Evolutionary conservation across 164 flowering plant species (phyloP), one percentile per base, ranked within the genome.

Genomic region (Umbellularia californica): DNA sequence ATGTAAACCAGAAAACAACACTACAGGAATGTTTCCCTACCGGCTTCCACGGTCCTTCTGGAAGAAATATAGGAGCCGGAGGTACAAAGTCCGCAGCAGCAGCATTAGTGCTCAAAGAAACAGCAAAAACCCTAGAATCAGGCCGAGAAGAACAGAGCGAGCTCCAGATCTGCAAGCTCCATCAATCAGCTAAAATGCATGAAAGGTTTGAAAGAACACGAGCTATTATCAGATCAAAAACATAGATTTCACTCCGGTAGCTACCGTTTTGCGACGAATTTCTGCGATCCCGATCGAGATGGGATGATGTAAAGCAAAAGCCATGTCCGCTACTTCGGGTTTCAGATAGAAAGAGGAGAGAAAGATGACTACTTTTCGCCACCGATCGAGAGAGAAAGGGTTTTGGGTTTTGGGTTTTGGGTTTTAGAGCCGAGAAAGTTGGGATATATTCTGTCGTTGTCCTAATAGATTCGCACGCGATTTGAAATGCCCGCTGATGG

Each of bases 1-100:
- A 55, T 41, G 20, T 3, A 17, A 55, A 55, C 11, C 17, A 5
- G 60, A 55, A 55, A 14, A 55, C 13, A 19, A 55, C 17, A 33
- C 55, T 15, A 58, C 47, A 58, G n/a, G 13, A 73, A 27, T 58
- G 14, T 9, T 30, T 70, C 30, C 74, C 74, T 23, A 90, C 98
- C 94, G 90, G 88, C 77, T 84, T 78, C 97, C 97, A 95, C 1
- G 95, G 91, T 24, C 99, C 99, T 73, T 93, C 89, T 0, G 99
- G 97, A 15, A 95, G 86, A 72, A 90, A 79, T 75, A 92, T 92
- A 0, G 97, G 97, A 80, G 97, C 94, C 9, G 90, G 86, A 25
- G 94, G 90, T 7, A 94, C 83, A 75, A 80, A 85, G 72, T 65
- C 75, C 0, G 89, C 80, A 13, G 88, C 88, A 0, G 88, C 88